Base-by-base conservation (phyloP, 2,329 filamentous ascomycete genomes). In the Colletotrichum falcatum region DNA sequence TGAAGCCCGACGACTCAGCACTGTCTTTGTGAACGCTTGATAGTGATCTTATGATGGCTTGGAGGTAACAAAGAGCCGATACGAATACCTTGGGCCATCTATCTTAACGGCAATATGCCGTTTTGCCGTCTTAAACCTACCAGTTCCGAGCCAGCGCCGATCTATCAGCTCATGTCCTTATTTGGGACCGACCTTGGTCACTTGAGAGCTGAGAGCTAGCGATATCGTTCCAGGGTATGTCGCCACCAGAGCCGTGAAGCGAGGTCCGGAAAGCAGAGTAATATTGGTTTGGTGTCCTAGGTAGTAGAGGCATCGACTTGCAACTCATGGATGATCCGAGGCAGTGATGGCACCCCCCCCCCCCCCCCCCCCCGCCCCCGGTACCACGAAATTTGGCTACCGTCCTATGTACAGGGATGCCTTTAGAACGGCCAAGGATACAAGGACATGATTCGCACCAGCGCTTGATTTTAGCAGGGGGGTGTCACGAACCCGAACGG, bases 391-490 rank as follows among this genome's bases (percentile, higher is more conserved):
- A 66, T 67, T 62, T 44, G 42, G 48, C 33, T 8, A 39, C 37
- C 54, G 48, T 46, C 6, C n/a, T 42, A 20, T 37, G 12, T 39
- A 44, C 56, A 61, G 33, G 55, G 61, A 26, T 30, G 18, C 49
- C 55, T 61, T 55, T 48, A 44, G 39, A 55, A 18, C 44, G 44
- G 39, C n/a, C 51, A 67, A 53, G 64, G 39, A 61, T 49, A 7
- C 4, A 70, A 53, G 64, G 28, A 54, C 66, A 42, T 44, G 37
- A 35, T 46, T 35, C 46, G 26, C 51, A 35, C 64, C 61, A 53
- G 64, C 67, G 58, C 28, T 53, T 64, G 37, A 48, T 51, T 58
- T 58, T 61, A 48, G 56, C 58, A 70, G 37, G 67, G 67, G n/a
- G 63, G n/a, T 20, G 46, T 23, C 26, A 30, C 42, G 30, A 54